phyloP scores from a whole-genome alignment of 2,329 filamentous ascomycete species.

The Aspergillus awamori region DNA sequence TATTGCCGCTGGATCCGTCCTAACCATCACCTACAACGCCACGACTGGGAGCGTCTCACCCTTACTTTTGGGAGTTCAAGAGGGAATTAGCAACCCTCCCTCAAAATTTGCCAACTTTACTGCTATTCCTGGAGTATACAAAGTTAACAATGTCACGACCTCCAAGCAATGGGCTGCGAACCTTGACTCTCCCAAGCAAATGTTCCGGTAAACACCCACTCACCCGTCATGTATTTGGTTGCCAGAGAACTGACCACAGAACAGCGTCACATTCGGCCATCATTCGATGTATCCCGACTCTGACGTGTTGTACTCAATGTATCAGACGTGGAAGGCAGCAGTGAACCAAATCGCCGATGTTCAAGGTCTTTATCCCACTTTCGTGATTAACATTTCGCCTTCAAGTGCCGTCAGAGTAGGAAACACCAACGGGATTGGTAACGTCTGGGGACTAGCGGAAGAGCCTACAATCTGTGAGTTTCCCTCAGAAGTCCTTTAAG shows the following conservation, averaged over 20 bases:
- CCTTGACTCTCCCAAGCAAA: slow-evolving; percentile 38
- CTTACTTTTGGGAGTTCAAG: slow-evolving; percentile 39
- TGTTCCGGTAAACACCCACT: slow-evolving; percentile 35
- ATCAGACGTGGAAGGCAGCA: slow-evolving; percentile 38
- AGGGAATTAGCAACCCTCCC: slow-evolving; percentile 36
- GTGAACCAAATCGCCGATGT: slow-evolving; percentile 40
- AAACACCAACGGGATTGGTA: slow-evolving; percentile 43
- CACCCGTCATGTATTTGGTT: background rate
- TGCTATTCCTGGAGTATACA: slow-evolving; percentile 26
- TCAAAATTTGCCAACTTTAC: slow-evolving; percentile 39
- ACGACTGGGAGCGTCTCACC: slow-evolving; percentile 28
- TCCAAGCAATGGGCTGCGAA: slow-evolving; percentile 31
- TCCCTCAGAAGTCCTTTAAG: too few relatives aligned
- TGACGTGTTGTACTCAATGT: slow-evolving; percentile 35
- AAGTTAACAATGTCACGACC: slow-evolving; percentile 33
- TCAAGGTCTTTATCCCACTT: slow-evolving; percentile 42
- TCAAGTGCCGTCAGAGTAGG: slow-evolving; percentile 33
- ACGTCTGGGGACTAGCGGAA: slow-evolving; percentile 41
- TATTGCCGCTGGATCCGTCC: slow-evolving; percentile 36
- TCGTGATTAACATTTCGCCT: slow-evolving; percentile 38
- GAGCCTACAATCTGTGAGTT: slow-evolving; percentile 37
- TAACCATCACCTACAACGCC: slow-evolving; percentile 33
- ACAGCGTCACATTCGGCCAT: slow-evolving; percentile 40
- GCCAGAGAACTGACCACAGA: background rate
- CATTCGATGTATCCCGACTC: slow-evolving; percentile 43